Base-by-base conservation (phyloP, 1,284 basidiomycete genomes). In the Ceratobasidium sp. region DNA sequence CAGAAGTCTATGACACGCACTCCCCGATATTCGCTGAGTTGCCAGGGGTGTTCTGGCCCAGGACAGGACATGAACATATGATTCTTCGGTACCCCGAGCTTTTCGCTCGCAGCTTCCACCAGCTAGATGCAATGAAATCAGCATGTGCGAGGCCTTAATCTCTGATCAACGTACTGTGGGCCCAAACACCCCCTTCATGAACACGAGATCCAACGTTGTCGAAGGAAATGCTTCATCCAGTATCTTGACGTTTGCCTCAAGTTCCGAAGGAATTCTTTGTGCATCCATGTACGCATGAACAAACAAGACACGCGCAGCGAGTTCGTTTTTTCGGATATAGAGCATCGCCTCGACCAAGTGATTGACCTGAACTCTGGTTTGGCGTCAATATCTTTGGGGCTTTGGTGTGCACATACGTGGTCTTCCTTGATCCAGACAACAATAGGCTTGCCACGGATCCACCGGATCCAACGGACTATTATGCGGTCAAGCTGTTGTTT, bases 261-360 rank as follows among this genome's bases (percentile, higher is more conserved):
- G 75, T 71, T 82, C 81, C 11, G 80, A 78, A 0, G 81, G 81
- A 49, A 82, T 79, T 88, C 88, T 81, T 0, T 83, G 86, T 1
- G 82, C 85, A 53, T 83, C 81, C 54, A 86, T 84, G 74, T 85
- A 84, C 78, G 90, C 91, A 78, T 91, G 89, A 0, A 90, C 85
- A 39, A 92, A 84, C 81, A 90, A 90, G 76, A 92, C 78, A 77
- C 86, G 85, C 0, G 88, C 86, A 0, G 91, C 90, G 74, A 88
- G 88, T 80, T 92, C 91, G 78, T 90, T 91, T 75, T 83, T 83
- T 56, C 83, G 80, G 9, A 92, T 88, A 77, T 92, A 92, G 22
- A 87, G 80, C 46, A 91, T 84, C 84, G 89, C 89, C 64, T 86
- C 84, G 77, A 90, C 87, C 1, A 92, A 78, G 58, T 84, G 82